These are phyloP conservation scores for Phytophthora chlamydospora DNA, from an alignment of 352 stramenopile species.

Conservation along the genomic window DNA sequence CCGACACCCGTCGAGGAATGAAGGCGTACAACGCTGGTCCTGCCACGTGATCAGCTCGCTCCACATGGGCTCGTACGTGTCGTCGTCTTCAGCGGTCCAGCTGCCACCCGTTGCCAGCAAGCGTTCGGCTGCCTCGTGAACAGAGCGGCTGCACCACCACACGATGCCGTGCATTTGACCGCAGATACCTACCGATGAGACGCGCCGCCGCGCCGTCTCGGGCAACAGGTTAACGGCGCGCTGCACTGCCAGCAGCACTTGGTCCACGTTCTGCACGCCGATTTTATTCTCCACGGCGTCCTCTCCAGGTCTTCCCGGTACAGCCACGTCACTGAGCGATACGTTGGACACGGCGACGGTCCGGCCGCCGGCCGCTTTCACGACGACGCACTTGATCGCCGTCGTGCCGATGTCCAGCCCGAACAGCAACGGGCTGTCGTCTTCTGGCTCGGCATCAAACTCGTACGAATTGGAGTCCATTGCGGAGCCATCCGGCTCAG, in stretches of 20 bases:
- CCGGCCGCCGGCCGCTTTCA: constrained; percentile 35
- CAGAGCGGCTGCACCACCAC: constrained; percentile 70
- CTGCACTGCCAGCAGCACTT: constrained; percentile 54
- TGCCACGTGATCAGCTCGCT: constrained; percentile 81
- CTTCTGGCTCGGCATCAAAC: constrained; percentile 9
- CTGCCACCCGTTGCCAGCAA: constrained; percentile 32
- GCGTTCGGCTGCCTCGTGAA: constrained; percentile 31
- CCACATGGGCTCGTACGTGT: constrained; percentile 42
- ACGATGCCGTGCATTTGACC: constrained; percentile 90
- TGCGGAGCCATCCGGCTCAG: neutral
- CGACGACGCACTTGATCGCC: constrained; percentile 75
- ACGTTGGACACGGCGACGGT: constrained; percentile 44
- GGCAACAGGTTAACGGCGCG: constrained; percentile 43
- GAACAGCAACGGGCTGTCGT: constrained; percentile 42
- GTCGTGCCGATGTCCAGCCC: constrained; percentile 82
- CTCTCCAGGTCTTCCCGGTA: constrained; percentile 11
- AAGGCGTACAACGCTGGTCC: constrained; percentile 69
- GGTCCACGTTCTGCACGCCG: constrained; percentile 55
- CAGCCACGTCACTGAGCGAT: constrained; percentile 41
- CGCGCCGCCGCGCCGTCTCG: constrained; percentile 16
- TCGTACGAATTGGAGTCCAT: constrained; percentile 5
- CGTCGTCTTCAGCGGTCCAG: constrained; percentile 9
- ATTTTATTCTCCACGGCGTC: constrained; percentile 19
- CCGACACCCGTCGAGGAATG: constrained; percentile 52
- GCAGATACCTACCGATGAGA: constrained; percentile 68